These are phyloP conservation scores for Phyllosticta capitalensis DNA, from an alignment of 2,329 filamentous ascomycete species.

Conservation along the genomic window DNA sequence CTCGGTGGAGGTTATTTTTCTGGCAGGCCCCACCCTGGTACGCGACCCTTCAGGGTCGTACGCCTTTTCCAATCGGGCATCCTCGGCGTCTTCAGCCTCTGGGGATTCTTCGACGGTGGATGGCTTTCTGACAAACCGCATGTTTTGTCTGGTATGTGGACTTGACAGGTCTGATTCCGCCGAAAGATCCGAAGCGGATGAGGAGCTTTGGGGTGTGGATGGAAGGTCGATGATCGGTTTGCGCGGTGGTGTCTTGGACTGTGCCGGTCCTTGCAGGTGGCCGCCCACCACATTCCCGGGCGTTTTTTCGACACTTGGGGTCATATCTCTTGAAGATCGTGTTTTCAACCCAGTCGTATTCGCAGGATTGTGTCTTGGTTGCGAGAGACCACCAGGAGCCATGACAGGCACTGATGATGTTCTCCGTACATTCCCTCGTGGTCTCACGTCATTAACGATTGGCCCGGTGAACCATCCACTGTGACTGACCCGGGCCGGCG, in stretches of 20 bases:
- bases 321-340: conserved; percentile 16
- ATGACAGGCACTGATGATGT: conserved; percentile 13
- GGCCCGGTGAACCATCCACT: conserved; percentile 32
- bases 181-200: background rate
- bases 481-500: conserved; percentile 13
- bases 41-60: background rate
- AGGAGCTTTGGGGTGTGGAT: conserved; percentile 6
- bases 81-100: conserved; percentile 31
- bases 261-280: conserved; percentile 40
- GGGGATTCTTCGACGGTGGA: conserved; percentile 40
- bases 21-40: background rate
- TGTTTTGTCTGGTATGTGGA: background rate
- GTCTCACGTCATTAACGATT: conserved; percentile 17
- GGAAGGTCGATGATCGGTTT: background rate
- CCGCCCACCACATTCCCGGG: conserved; percentile 23
- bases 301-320: conserved; percentile 18
- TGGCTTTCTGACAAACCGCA: conserved; percentile 27
- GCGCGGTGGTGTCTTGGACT: conserved; percentile 23
- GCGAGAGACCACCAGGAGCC: conserved; percentile 18
- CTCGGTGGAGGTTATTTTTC: background rate
- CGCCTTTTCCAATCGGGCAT: background rate
- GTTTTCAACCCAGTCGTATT: conserved; percentile 33
- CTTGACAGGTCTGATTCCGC: background rate
- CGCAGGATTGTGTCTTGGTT: conserved; percentile 27
- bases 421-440: conserved; percentile 13